Evolutionary conservation across 2,329 filamentous ascomycete species (phyloP), one percentile per base, ranked within the genome.

Genomic region (Elsinoe necatrix): DNA sequence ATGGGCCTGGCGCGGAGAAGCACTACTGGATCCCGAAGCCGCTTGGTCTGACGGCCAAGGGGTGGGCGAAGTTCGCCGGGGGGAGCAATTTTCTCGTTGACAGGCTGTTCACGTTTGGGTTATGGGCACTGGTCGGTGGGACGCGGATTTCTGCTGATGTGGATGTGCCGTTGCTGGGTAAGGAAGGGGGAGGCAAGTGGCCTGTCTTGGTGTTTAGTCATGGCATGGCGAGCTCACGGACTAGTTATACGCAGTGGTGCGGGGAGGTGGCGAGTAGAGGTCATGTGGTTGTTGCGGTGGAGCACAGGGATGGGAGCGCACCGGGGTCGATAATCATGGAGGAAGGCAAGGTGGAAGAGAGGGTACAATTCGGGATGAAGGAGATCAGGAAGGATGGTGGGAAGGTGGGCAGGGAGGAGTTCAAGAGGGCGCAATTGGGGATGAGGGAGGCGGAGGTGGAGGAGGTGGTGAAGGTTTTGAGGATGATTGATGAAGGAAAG

Each of bases 161-260:
- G 9, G 73, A 75, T 58, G 69, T 72, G 6, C 72, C 73, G 0
- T 59, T 76, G 4, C 29, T 45, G n/a, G 21, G n/a, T 3, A 47
- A 37, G 12, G 9, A 39, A 7, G 67, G 66, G 29, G 55, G 60
- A 11, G 43, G 56, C 3, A 62, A 66, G 42, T 68, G 75, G 25
- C 73, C 74, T 0, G 68, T 73, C 43, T 68, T 76, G 11, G 68
- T 77, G 4, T 75, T 77, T 59, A 73, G 71, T 2, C 74, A 77
- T 60, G 74, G 74, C 4, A 74, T 74, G 72, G 73, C 73, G 3
- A 71, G 71, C 2, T 70, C 71, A 62, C 68, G 72, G 31, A 75
- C 73, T 45, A 69, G 67, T 61, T 77, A 77, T 61, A 72, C 73
- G 16, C 72, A 75, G 51, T 75, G 72, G 58, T 69, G 73, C 14